These are phyloP conservation scores for Leucaena leucocephala DNA, from an alignment of 306 rosid genomes.

Conservation along the genomic window DNA sequence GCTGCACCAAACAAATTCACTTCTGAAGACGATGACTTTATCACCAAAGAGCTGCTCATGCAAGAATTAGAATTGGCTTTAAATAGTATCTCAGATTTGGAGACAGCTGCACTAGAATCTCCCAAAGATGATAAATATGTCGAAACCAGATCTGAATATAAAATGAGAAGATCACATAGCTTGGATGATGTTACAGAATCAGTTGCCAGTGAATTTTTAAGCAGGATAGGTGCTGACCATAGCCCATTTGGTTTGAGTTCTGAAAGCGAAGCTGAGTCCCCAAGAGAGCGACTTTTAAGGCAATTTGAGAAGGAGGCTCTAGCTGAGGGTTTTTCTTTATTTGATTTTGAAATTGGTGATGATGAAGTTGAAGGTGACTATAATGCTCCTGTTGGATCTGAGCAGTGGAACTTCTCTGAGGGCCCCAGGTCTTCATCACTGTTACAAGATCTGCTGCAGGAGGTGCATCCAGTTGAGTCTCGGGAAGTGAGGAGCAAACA, in stretches of 20 bases:
- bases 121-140: conserved; percentile 46
- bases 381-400: conserved; percentile 41
- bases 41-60: conserved; percentile 66
- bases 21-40: conserved; percentile 40
- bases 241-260: conserved; percentile 65
- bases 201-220: conserved; percentile 74
- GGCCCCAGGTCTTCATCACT: conserved; percentile 45
- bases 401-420: conserved; percentile 44
- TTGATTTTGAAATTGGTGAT: conserved; percentile 50
- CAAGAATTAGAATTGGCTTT: conserved; percentile 83
- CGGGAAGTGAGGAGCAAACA: conserved; percentile 50
- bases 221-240: conserved; percentile 62
- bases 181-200: conserved; percentile 70
- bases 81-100: conserved; percentile 54
- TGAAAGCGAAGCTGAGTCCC: conserved; percentile 80
- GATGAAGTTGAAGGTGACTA: conserved; percentile 42
- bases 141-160: conserved; percentile 43
- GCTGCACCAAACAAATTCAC: conserved; percentile 33
- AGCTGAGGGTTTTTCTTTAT: conserved; percentile 71
- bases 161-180: conserved; percentile 50
- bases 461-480: conserved; percentile 48
- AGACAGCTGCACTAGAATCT: conserved; percentile 64
- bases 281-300: conserved; percentile 84
- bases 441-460: conserved; percentile 56
- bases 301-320: conserved; percentile 78